Conservation (phyloP, 371 early-diverging fungal genomes). For the Mortierella sp. region DNA sequence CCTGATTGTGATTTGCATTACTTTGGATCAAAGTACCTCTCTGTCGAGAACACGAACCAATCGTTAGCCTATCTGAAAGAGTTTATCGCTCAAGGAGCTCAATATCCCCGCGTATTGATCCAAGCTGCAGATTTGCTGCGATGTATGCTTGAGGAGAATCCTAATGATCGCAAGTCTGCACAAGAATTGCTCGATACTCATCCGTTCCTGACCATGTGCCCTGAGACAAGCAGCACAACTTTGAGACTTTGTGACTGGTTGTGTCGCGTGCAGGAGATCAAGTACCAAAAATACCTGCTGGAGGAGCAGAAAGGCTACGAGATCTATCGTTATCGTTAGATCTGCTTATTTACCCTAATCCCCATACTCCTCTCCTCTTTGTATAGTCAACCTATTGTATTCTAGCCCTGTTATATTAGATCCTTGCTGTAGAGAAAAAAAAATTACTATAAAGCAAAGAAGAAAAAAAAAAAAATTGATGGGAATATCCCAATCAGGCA, state of each 20-base stretch:
- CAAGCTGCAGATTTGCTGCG: constrained; percentile 53
- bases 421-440: not conserved
- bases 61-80: constrained; percentile 61
- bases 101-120: constrained; percentile 40
- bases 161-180: constrained; percentile 49
- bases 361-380: not conserved
- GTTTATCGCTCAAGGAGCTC: constrained; percentile 41
- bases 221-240: constrained; percentile 16
- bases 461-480: not conserved
- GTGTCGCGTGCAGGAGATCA: constrained; percentile 57
- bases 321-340: constrained; percentile 53
- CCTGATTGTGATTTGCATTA: constrained; percentile 66
- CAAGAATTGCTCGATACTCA: constrained; percentile 42
- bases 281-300: constrained; percentile 49
- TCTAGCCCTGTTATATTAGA: constrained; percentile 9
- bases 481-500: not conserved
- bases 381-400: constrained; percentile 10
- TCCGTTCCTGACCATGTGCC: constrained; percentile 36
- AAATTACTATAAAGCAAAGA: not conserved
- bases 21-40: constrained; percentile 72
- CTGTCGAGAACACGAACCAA: constrained; percentile 66
- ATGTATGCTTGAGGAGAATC: constrained; percentile 44
- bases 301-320: constrained; percentile 50
- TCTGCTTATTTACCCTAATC: not conserved
- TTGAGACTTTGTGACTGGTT: constrained; percentile 54